Evolutionary conservation across 2,329 filamentous ascomycete species (phyloP).

Genomic region (Epichloe amarillans): DNA sequence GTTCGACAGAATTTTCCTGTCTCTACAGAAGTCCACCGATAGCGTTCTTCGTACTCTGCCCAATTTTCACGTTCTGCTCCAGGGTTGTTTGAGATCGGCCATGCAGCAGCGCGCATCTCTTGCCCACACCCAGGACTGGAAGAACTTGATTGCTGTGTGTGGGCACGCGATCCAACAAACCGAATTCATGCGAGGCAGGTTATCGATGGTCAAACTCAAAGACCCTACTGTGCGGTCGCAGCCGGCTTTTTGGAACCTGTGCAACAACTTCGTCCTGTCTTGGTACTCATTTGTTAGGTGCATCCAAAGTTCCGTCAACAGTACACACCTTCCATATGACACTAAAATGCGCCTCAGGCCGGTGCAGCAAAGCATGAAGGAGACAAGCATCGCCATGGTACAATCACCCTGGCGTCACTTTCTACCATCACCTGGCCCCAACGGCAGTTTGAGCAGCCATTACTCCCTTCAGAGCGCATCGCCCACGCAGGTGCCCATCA

Average conservation of each 20-base stretch:
- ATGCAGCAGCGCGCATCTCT: constrained; percentile 46
- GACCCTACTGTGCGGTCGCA: constrained; percentile 63
- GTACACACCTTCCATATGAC: constrained; percentile 45
- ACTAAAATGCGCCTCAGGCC: constrained; percentile 63
- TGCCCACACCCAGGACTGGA: constrained; percentile 52
- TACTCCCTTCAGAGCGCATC: constrained; percentile 16
- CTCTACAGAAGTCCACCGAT: constrained; percentile 60
- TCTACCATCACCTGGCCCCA: constrained; percentile 10
- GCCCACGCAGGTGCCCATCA: constrained; percentile 48
- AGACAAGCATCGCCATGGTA: constrained; percentile 60
- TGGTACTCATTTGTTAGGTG: constrained; percentile 54
- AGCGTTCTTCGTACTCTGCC: constrained; percentile 61
- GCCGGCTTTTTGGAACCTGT: constrained; percentile 51
- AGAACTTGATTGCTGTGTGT: constrained; percentile 57
- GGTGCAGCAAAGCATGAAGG: constrained; percentile 70
- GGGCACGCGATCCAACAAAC: constrained; percentile 58
- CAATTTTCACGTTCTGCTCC: constrained; percentile 53
- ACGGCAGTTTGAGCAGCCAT: constrained; percentile 10
- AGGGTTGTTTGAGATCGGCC: constrained; percentile 48
- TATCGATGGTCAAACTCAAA: constrained; percentile 72
- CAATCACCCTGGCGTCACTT: constrained; percentile 43
- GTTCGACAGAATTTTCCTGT: constrained; percentile 73
- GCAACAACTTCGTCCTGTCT: constrained; percentile 58
- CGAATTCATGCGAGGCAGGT: constrained; percentile 55
- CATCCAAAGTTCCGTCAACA: constrained; percentile 42